Evolutionary conservation across 768 basidiomycete species (phyloP).

Genomic region (Rhodotorula babjevae): DNA sequence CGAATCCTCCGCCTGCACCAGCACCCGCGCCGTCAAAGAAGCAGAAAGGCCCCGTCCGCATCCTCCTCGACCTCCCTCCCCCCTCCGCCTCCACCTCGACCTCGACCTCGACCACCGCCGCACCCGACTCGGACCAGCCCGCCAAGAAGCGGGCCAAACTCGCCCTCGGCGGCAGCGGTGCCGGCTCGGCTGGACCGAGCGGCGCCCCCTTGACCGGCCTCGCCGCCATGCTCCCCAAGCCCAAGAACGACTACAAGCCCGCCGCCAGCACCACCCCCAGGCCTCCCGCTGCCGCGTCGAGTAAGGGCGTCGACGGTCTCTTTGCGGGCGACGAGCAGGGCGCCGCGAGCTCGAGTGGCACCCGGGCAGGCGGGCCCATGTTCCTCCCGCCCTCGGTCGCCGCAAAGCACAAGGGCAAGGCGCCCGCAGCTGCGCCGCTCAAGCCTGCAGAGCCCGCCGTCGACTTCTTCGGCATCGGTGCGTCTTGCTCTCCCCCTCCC

Average conservation of each 20-base stretch:
- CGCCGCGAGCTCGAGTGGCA: neutral
- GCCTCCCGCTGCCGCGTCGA: neutral
- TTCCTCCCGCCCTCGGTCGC: conserved; percentile 32
- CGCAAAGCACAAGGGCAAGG: conserved; percentile 36
- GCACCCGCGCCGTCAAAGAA: conserved; percentile 9
- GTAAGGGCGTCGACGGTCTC: conserved; percentile 5
- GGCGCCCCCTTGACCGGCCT: conserved; percentile 22
- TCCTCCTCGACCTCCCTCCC: conserved; percentile 33
- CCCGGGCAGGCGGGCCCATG: neutral
- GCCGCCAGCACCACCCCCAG: neutral
- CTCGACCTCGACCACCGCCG: neutral
- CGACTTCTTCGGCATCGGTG: conserved; percentile 45
- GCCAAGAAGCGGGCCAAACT: conserved; percentile 26
- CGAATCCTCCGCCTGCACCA: neutral
- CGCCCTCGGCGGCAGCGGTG: conserved; percentile 3
- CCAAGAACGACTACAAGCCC: conserved; percentile 30
- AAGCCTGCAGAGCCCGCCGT: conserved; percentile 9
- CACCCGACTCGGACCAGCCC: conserved; percentile 1
- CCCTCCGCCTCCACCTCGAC: neutral
- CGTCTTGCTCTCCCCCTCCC: neutral
- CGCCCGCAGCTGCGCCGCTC: neutral
- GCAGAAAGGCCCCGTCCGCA: conserved; percentile 29
- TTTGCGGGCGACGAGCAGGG: neutral
- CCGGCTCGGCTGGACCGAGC: no score
- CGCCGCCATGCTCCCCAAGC: conserved; percentile 36